A percentile compares a stretch with the other conserved stretches of the same genome.
Evolutionary conservation across 176 grass and related monocot species (phyloP).

Genomic region (Bromus sterilis): DNA sequence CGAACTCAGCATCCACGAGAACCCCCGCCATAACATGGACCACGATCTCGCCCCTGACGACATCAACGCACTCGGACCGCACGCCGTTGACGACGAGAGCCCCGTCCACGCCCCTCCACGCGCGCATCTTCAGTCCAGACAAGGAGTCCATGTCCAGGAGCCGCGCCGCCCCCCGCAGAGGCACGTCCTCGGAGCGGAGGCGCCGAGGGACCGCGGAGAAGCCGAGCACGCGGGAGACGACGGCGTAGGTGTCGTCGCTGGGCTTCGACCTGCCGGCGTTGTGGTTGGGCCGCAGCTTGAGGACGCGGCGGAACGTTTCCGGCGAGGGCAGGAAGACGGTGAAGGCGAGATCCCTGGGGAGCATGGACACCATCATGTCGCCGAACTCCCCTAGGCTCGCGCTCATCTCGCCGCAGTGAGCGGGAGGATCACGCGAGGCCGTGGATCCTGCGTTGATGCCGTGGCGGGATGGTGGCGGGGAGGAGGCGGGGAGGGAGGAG

Average conservation of each 20-base stretch:
- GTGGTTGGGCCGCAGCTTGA: constrained; percentile 23
- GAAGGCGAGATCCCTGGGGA: constrained; percentile 62
- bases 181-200: constrained; percentile 30
- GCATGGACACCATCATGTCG: constrained; percentile 83
- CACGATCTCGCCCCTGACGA: constrained; percentile 38
- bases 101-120: constrained; percentile 45
- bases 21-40: constrained; percentile 67
- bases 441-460: background rate
- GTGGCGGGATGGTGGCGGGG: background rate
- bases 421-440: background rate
- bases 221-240: constrained; percentile 71
- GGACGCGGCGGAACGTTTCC: constrained; percentile 28
- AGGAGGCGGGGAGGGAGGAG: background rate
- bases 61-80: constrained; percentile 63
- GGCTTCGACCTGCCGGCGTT: background rate
- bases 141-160: constrained; percentile 52
- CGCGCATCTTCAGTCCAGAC: constrained; percentile 51
- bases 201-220: constrained; percentile 64
- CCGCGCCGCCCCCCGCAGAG: background rate
- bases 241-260: constrained; percentile 40
- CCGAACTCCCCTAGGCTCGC: constrained; percentile 42
- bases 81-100: constrained; percentile 68
- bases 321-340: constrained; percentile 68
- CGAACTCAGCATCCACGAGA: constrained; percentile 83
- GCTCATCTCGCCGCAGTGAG: background rate